Base-by-base conservation (phyloP, 495 filamentous ascomycete genomes). In the Podospora pseudoanserina region DNA sequence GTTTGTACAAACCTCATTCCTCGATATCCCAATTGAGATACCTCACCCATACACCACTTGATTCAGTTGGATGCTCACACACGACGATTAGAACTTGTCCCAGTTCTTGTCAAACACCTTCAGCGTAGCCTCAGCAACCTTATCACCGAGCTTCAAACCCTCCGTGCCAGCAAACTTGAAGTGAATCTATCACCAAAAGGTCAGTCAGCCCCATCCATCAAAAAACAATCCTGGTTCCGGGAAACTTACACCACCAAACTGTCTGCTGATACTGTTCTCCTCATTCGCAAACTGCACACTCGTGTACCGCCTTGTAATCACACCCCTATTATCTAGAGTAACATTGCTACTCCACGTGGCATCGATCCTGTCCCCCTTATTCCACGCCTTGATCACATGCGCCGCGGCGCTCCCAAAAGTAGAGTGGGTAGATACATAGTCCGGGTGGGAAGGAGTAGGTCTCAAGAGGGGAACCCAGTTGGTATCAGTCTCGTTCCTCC, bases 381-480 rank as follows among this genome's bases (percentile, higher is more conserved):
- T 76, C 66, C 65, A 77, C 9, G 62, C 69, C 15, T 68, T 44
- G 9, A 79, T 60, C 2, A 77, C 74, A 16, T 67, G 66, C 2
- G 72, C 69, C 5, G 75, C 77, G 4, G 77, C 77, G 13, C 67
- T 72, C n/a, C 77, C 77, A 69, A 76, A 78, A 0, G 75, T 77
- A 19, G 76, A 72, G 63, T 79, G 77, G 16, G 75, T 77, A 20
- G 76, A 78, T 0, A 73, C 65, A 28, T 79, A 79, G 60, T 79
- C 77, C 18, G 69, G 77, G 62, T 79, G 76, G 60, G 28, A 73
- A 0, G 77, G 77, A 5, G 77, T 79, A 15, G 77, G 77, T 2
- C 71, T 65, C 2, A 79, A 69, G 4, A 79, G 75, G 2, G 77
- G 77, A 0, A 60, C 64, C 77, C 77, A 79, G 23, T 55, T 34